Base-by-base conservation (phyloP, 352 stramenopile species). In the Phytopythium ostracodes region DNA sequence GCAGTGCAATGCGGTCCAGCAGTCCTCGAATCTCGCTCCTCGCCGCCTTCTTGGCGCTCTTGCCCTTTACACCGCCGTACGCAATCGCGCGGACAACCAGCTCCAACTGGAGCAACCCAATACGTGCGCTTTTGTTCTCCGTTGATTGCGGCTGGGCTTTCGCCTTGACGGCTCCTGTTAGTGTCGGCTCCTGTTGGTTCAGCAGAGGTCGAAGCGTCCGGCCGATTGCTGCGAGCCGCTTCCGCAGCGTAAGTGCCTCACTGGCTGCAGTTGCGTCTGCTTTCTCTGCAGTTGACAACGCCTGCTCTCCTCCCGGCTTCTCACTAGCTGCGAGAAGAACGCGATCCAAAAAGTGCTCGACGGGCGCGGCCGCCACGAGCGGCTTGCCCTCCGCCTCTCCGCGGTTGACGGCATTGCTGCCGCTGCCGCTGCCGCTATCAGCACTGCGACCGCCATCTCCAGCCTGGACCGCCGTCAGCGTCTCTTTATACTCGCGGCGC, bases 1-100 rank as follows among this genome's bases (percentile, higher is more conserved):
- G 66, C 63, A 95, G 65, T 18, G 86, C 86, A 20, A 93, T 73
- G 14, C 81, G 76, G n/a, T 92, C 85, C 63, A 93, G 54, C 7
- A 95, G 67, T 12, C 72, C 68, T 20, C 77, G 70, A 27, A 92
- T 75, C 67, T 95, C 84, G 33, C 80, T 91, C 65, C 77, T 88
- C 56, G 66, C 25, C 15, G 33, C 20, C 60, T 79, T 85, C 50
- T 65, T 74, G 55, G 77, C 62, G 12, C 68, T 63, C 51, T 70
- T 80, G 17, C 55, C 68, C 10, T 52, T 80, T 8, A 65, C 70
- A 1, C 9, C 36, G 42, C 66, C 59, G 46, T 77, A 89, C 43
- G 57, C 54, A 29, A 90, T 56, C 54, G 89, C 54, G 2, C 84
- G 77, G 52, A 68, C 86, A 17, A 92, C 59, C 29, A 87, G 62